Evolutionary conservation across 371 early-diverging fungal species (phyloP).

Genomic region (Conidiobolus coronatus): DNA sequence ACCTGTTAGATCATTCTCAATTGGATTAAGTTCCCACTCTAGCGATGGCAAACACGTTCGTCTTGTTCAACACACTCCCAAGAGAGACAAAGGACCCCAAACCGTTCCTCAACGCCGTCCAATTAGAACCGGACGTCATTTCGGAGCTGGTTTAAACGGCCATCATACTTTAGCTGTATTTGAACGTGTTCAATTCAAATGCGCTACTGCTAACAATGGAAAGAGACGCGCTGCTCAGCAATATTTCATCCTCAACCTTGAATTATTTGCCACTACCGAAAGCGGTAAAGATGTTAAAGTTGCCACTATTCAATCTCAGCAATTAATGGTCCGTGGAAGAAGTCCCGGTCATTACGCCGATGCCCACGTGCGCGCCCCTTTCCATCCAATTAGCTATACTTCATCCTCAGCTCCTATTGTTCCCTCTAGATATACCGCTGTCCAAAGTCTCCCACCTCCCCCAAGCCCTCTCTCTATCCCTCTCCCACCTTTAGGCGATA

Average conservation of each 20-base stretch:
- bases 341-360: conserved; percentile 82
- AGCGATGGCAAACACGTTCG: conserved; percentile 49
- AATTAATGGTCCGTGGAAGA: conserved; percentile 79
- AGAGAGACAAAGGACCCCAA: conserved; percentile 85
- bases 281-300: conserved; percentile 22
- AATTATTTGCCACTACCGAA: conserved; percentile 39
- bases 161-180: conserved; percentile 13
- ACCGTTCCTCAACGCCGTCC: conserved; percentile 33
- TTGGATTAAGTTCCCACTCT: conserved; percentile 52
- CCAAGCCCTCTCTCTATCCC: no score
- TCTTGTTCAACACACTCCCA: conserved; percentile 78
- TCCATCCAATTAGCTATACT: no score
- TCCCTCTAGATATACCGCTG: no score
- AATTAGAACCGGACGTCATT: conserved; percentile 31
- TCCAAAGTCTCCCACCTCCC: no score
- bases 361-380: neutral
- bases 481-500: no score
- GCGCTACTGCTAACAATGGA: conserved; percentile 83
- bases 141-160: conserved; percentile 6
- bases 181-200: conserved; percentile 88
- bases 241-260: conserved; percentile 52
- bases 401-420: no score
- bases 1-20: conserved; percentile 28
- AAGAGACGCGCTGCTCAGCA: conserved; percentile 77
- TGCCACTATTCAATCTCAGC: conserved; percentile 48